Conservation (phyloP, 495 filamentous ascomycete genomes). For the Talaromyces nanjingensis region DNA sequence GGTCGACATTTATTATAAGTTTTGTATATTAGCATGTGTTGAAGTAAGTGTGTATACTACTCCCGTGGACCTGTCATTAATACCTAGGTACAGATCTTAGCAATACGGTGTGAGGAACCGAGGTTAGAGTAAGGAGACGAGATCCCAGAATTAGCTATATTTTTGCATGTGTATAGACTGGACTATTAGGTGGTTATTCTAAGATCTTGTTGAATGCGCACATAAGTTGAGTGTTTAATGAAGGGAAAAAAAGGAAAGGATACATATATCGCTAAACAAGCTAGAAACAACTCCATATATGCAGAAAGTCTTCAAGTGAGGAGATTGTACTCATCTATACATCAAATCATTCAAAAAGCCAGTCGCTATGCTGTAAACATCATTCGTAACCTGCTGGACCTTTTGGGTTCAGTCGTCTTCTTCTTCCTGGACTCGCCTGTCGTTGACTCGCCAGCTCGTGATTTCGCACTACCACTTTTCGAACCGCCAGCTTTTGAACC, state of each 20-base stretch:
- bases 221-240: not conserved
- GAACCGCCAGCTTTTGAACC: not conserved
- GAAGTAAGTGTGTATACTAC: no score
- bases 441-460: not conserved
- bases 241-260: not conserved
- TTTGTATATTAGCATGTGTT: no score
- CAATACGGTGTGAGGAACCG: no score
- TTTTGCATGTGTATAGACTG: not conserved
- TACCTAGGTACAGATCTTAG: no score
- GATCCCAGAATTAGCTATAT: no score
- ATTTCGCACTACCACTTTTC: not conserved
- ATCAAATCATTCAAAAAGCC: not conserved
- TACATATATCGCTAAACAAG: not conserved
- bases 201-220: not conserved
- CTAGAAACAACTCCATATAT: not conserved
- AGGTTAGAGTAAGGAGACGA: no score
- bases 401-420: constrained; percentile 29
- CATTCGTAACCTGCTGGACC: constrained; percentile 34
- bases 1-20: no score
- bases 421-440: constrained; percentile 12
- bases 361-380: constrained; percentile 42
- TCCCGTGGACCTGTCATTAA: no score
- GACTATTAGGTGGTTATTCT: not conserved
- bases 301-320: not conserved
- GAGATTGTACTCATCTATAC: not conserved